Conservation (phyloP, 495 filamentous ascomycete genomes). For the Penicillium malachiteum region DNA sequence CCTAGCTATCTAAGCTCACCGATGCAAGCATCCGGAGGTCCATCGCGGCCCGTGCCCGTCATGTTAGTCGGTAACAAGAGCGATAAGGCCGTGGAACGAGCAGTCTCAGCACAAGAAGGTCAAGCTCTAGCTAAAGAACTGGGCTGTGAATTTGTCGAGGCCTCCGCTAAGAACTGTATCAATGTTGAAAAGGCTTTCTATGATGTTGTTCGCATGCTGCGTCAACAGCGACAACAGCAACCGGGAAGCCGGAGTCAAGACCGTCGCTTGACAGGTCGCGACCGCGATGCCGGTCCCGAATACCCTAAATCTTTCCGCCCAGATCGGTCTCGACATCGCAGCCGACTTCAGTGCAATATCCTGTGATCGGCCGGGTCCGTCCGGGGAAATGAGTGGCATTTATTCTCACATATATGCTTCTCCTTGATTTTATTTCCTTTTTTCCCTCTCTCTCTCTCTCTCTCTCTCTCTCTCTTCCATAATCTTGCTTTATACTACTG, state of each 20-base stretch:
- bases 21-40: constrained; percentile 59
- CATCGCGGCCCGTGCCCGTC: constrained; percentile 74
- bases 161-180: constrained; percentile 98
- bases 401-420: not conserved
- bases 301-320: constrained; percentile 44
- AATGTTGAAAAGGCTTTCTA: constrained; percentile 99
- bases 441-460: constrained; percentile 12
- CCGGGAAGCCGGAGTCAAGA: constrained; percentile 38
- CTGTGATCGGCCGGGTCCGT: constrained; percentile 34
- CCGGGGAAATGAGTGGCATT: constrained; percentile 12
- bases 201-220: constrained; percentile 88
- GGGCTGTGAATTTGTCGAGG: constrained; percentile 96
- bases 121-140: constrained; percentile 87
- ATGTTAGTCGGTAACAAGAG: constrained; percentile 99
- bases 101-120: constrained; percentile 95
- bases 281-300: constrained; percentile 41
- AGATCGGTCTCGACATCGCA: constrained; percentile 42
- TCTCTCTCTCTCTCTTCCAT: constrained; percentile 16
- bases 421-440: no score
- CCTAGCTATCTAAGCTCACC: constrained; percentile 63
- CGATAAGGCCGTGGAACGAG: constrained; percentile 91
- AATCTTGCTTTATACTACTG: constrained; percentile 18
- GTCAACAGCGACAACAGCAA: constrained; percentile 70
- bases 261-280: constrained; percentile 41
- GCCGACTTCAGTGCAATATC: constrained; percentile 40